These are phyloP conservation scores for Candida adriatica DNA, from an alignment of 805 yeast species.

Conservation along the genomic window DNA sequence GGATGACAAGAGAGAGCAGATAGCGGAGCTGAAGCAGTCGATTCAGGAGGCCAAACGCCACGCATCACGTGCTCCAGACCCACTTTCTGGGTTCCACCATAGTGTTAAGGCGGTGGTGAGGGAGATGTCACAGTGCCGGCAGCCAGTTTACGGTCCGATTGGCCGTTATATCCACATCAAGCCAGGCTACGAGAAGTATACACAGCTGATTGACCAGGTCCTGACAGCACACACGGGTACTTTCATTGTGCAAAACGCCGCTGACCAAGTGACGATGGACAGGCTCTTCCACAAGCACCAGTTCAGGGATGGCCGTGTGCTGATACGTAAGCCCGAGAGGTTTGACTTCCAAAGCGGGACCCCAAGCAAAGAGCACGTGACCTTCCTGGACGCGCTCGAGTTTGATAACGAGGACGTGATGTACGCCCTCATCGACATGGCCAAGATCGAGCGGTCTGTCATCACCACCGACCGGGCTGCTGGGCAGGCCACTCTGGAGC, in stretches of 20 bases:
- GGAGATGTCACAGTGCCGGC: conserved; percentile 30
- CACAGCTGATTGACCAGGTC: conserved; percentile 49
- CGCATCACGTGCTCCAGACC: conserved; percentile 5
- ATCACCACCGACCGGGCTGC: conserved; percentile 43
- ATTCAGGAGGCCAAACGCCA: conserved; percentile 1
- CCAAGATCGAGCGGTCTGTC: conserved; percentile 50
- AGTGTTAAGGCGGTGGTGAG: conserved; percentile 1
- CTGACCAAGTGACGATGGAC: conserved; percentile 46
- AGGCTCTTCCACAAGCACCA: conserved; percentile 27
- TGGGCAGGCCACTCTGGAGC: conserved; percentile 40
- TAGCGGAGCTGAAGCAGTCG: conserved; percentile 2
- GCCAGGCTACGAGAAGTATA: conserved; percentile 48
- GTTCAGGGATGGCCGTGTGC: conserved; percentile 31
- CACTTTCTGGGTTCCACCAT: conserved; percentile 6
- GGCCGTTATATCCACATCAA: conserved; percentile 58
- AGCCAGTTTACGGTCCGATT: conserved; percentile 72
- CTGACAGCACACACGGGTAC: conserved; percentile 46
- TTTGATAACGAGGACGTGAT: conserved; percentile 48
- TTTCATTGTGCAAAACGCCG: conserved; percentile 59
- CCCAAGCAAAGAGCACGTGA: conserved; percentile 35
- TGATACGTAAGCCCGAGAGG: conserved; percentile 47
- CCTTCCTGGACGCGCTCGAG: conserved; percentile 55
- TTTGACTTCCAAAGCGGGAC: conserved; percentile 44
- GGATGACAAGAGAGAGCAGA: conserved; percentile 7
- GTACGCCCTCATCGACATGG: conserved; percentile 58